phyloP scores from a whole-genome alignment of 2,329 filamentous ascomycete species.

The Botrytis byssoidea region DNA sequence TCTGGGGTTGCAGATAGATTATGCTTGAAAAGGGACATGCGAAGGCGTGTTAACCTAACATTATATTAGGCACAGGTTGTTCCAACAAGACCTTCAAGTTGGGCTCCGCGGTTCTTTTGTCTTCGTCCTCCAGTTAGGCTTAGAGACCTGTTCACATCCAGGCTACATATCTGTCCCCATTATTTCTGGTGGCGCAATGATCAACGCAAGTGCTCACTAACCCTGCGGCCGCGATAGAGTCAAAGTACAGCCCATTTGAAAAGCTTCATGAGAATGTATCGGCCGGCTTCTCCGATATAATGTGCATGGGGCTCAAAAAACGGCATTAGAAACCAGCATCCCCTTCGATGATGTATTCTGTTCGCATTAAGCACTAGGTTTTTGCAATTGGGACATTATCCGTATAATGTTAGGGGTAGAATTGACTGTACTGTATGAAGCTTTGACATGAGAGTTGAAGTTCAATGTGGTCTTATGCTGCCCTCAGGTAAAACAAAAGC shows the following conservation, averaged over 20 bases:
- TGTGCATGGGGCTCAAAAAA: neutral
- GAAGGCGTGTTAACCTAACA: neutral
- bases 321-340: neutral
- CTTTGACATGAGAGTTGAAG: neutral
- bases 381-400: neutral
- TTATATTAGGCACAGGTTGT: neutral
- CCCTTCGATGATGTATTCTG: too few species aligned
- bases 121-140: neutral
- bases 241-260: neutral
- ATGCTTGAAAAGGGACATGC: neutral
- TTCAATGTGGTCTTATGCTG: neutral
- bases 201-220: neutral
- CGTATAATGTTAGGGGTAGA: neutral
- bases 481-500: neutral
- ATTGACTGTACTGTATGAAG: neutral
- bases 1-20: neutral
- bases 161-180: neutral
- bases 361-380: neutral
- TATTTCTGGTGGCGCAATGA: neutral
- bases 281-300: neutral
- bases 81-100: neutral
- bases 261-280: neutral
- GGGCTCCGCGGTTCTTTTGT: neutral
- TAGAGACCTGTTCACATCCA: too few species aligned
- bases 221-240: neutral